Base-by-base conservation (phyloP, 2,329 filamentous ascomycete species). In the Rutstroemia sp. region DNA sequence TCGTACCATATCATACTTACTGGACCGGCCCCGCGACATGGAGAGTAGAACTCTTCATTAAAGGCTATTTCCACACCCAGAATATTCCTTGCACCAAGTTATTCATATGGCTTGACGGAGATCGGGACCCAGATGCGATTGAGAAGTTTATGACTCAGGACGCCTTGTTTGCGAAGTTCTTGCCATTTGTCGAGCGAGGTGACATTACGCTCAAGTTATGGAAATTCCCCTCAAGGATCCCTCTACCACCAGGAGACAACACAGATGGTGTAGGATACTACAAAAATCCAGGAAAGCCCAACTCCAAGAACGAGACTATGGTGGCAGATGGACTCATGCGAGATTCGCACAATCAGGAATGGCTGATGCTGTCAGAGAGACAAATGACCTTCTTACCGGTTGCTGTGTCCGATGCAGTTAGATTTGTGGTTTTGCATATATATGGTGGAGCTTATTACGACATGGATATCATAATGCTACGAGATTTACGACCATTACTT, bases 321-420 rank as follows among this genome's bases (percentile, higher is more conserved):
- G 72, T 80, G 9, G 78, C 75, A 3, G 78, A 81, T 59, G 77
- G 77, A 52, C 73, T 80, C 38, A 68, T 79, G 41, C 72, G 78
- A 49, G 76, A 79, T 64, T 71, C 69, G 30, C 66, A 71, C 39
- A 76, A 75, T 19, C 76, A 78, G 57, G 76, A 79, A 59, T 80
- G 77, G 77, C 70, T 80, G 9, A 75, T 77, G 10, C 69, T 81
- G 49, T 77, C 76, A 0, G 73, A 76, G 27, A 79, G 78, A 65
- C 77, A 80, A 63, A 79, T 79, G 76, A 79, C 77, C 1, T 80
- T 80, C 66, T 71, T 80, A n/a, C 77, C 78, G 0, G 77, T 80
- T 8, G 78, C 78, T n/a, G 77, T 80, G 38, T 79, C 78, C 1
- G 78, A 81, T 64, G 78, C 78, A 5, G 75, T 80, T 6, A 73